Base-by-base conservation (phyloP, 2,329 filamentous ascomycete genomes). In the Zasmidium citrigriseum region DNA sequence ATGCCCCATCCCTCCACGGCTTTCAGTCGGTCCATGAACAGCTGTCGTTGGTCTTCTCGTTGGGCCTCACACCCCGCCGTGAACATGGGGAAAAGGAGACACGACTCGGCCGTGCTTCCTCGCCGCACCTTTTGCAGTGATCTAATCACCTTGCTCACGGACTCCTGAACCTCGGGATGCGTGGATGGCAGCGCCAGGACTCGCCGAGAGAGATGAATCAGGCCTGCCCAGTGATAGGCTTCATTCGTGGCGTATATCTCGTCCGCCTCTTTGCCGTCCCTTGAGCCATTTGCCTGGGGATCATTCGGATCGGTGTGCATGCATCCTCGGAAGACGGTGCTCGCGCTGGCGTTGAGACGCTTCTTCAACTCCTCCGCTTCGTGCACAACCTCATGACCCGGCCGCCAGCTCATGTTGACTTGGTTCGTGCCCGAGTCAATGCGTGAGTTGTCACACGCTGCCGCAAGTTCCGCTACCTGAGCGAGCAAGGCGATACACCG, bases 11-110 rank as follows among this genome's bases (percentile, higher is more conserved):
- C 84, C 75, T 93, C 89, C 1, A 91, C 83, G 18, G 82, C 82
- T 70, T 80, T 79, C 69, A 95, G 80, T 49, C 90, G 80, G 64
- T 85, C 82, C 67, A 90, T 76, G 38, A 93, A 84, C 67, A 84
- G 80, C 22, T 76, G 75, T 51, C 86, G 79, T 65, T 88, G 83
- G 2, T 73, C 74, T 29, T 77, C 68, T 50, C 86, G 82, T 55
- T 77, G 76, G 1, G 86, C 85, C 71, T 95, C 89, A 64, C 89
- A 93, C 0, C 90, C 91, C 1, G 90, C 90, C 1, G 89, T 90
- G 73, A 95, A 95, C 76, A 95, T 86, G 0, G 91, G 90, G 64
- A 95, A 93, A 41, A 95, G 73, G 18, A 90, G 76, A 67, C 89
- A 91, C 9, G 85, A 86, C 73, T 93, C 90, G 0, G 89, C 89